These are phyloP conservation scores for Boletus edulis DNA, from an alignment of 768 basidiomycete genomes.

Conservation along the genomic window DNA sequence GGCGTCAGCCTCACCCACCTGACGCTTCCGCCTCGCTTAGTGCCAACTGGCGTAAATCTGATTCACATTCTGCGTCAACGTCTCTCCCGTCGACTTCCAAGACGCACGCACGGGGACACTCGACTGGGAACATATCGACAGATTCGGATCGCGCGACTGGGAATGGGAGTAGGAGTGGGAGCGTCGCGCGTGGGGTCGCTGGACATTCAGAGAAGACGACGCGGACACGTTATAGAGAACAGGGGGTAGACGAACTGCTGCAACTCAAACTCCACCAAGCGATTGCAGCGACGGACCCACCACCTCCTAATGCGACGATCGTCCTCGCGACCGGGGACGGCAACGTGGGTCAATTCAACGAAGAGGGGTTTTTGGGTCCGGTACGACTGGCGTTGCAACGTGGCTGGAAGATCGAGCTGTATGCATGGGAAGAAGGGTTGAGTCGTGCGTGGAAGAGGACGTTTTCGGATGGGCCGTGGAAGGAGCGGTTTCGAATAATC, in stretches of 20 bases:
- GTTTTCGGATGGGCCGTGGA: constrained; percentile 53
- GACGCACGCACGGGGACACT: constrained; percentile 15
- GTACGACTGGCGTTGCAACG: constrained; percentile 81
- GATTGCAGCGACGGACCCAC: constrained; percentile 66
- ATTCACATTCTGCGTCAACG: neutral
- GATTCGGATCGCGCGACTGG: constrained; percentile 24
- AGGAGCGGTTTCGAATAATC: constrained; percentile 50
- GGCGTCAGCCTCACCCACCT: constrained; percentile 22
- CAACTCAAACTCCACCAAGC: constrained; percentile 92
- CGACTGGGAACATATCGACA: constrained; percentile 22
- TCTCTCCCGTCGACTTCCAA: constrained; percentile 2
- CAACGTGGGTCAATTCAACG: constrained; percentile 88
- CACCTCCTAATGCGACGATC: constrained; percentile 68
- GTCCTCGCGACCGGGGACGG: constrained; percentile 95
- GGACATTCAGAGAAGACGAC: constrained; percentile 14
- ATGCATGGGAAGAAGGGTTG: constrained; percentile 85
- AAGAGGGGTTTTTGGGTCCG: constrained; percentile 88
- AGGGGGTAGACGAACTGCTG: constrained; percentile 93
- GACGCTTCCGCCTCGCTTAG: constrained; percentile 15
- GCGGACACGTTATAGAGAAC: constrained; percentile 73
- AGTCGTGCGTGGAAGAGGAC: constrained; percentile 76
- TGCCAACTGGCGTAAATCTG: constrained; percentile 23
- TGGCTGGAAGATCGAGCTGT: constrained; percentile 95
- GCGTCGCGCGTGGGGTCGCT: constrained; percentile 3
- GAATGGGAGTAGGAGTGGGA: neutral